A percentile compares a stretch with the other conserved stretches of the same genome.
phyloP scores from a whole-genome alignment of 805 yeast species.

The Saturnispora saitoi region DNA sequence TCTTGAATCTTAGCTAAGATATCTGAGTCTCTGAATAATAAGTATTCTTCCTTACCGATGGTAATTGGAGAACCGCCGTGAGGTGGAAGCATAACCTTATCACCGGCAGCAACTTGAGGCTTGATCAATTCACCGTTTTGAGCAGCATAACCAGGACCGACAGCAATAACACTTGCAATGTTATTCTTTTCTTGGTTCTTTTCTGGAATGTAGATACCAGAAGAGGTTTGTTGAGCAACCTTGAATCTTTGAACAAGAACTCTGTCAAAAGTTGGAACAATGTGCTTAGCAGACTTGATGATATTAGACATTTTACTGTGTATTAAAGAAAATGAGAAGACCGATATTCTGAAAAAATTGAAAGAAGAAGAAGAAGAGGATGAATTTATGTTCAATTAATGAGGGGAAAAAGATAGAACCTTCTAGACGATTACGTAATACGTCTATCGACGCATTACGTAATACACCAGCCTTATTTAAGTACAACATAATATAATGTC shows the following conservation, averaged over 20 bases:
- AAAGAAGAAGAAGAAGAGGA: background rate
- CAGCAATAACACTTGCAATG: slow-evolving; percentile 86
- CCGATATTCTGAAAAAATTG: no score
- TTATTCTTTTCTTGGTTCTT: slow-evolving; percentile 91
- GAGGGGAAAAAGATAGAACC: background rate
- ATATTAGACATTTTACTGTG: slow-evolving; percentile 37
- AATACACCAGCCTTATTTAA: background rate
- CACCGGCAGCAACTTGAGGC: slow-evolving; percentile 80
- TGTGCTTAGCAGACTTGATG: slow-evolving; percentile 74
- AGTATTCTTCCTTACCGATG: slow-evolving; percentile 52
- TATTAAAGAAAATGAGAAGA: background rate
- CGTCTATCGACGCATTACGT: background rate
- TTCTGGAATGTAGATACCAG: slow-evolving; percentile 91
- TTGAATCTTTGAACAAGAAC: slow-evolving; percentile 90
- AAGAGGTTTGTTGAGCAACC: slow-evolving; percentile 84
- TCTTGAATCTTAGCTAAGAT: slow-evolving; percentile 87
- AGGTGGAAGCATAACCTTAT: slow-evolving; percentile 86
- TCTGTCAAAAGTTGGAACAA: slow-evolving; percentile 92
- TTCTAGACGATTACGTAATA: background rate
- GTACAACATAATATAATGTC: background rate
- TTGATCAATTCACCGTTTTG: slow-evolving; percentile 64
- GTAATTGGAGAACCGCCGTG: slow-evolving; percentile 90
- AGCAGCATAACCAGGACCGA: slow-evolving; percentile 88
- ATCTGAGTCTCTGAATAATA: slow-evolving; percentile 83
- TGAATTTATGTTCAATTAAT: background rate